Base-by-base conservation (phyloP, 768 basidiomycete species). In the Boletus sp. region DNA sequence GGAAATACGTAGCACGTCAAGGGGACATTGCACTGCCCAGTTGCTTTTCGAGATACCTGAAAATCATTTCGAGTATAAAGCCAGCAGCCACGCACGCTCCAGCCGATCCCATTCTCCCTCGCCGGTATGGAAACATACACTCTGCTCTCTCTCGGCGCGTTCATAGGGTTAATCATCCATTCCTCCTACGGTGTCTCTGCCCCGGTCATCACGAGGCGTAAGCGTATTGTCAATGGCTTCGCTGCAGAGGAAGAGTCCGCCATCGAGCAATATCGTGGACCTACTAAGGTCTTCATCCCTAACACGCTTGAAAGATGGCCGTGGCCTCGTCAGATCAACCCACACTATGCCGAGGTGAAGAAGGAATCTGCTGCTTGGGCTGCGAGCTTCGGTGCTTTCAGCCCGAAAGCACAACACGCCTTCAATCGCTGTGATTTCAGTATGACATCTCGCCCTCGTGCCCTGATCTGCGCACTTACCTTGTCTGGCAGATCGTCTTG, bases 221-320 rank as follows among this genome's bases (percentile, higher is more conserved):
- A 50, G n/a, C 5, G 10, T 4, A 7, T 21, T 17, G 15, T 33
- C 34, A 9, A 41, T 14, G 46, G 5, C 4, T 9, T 7, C 10
- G 19, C 10, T 17, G 11, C 14, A 27, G 27, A 42, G 17, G 33
- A 33, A 19, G 25, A 46, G 5, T 25, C 32, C 25, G 2, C 19
- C 1, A 1, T 7, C 11, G 34, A 46, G 32, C 35, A 57, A 25
- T 21, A 7, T 13, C 10, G 15, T 6, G 10, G 21, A 34, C 52
- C 21, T 9, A 25, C 47, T 3, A 56, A 39, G 30, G 17, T 63
- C 19, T 63, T 63, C 40, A 48, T 63, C 14, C 62, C 62, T 0
- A 42, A 60, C 33, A 42, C 44, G 10, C 62, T 63, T 27, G 54
- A 40, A 15, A 54, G 58, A 46, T 63, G 62, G 62, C 61, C 61